A percentile compares a stretch with the other conserved stretches of the same genome.
phyloP scores from a whole-genome alignment of 106 monocot genomes.

The Allium fistulosum region DNA sequence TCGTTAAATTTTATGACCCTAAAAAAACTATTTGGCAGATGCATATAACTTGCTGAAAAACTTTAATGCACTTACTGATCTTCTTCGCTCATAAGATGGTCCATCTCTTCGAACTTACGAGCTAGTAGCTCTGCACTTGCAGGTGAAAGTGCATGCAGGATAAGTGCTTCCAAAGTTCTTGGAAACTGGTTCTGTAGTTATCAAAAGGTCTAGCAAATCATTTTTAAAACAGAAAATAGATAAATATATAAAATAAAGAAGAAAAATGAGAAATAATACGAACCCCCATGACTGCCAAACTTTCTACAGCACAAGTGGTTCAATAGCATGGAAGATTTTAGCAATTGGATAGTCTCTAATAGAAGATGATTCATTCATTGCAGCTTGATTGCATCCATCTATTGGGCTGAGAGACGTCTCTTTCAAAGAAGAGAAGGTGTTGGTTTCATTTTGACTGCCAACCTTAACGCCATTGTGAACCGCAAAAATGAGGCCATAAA shows the following conservation, averaged over 20 bases:
- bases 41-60: background rate
- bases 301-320: conserved; percentile 45
- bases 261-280: background rate
- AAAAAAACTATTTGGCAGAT: too few species aligned
- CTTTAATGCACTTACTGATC: conserved; percentile 35
- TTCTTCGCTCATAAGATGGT: too few species aligned
- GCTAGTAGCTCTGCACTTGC: too few species aligned
- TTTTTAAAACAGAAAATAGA: background rate
- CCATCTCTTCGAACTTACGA: too few species aligned
- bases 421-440: background rate
- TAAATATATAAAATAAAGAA: background rate
- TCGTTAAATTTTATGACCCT: too few species aligned
- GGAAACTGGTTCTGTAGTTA: conserved; percentile 66
- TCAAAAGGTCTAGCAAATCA: background rate
- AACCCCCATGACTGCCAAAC: conserved; percentile 10
- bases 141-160: conserved; percentile 64
- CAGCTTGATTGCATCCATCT: conserved; percentile 6
- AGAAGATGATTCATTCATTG: conserved; percentile 10
- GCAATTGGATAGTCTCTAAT: conserved; percentile 41
- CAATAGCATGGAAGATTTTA: conserved; percentile 36
- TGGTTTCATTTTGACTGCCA: conserved; percentile 17
- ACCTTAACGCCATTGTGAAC: conserved; percentile 51
- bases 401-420: conserved; percentile 3
- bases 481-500: conserved; percentile 57
- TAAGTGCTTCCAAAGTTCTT: conserved; percentile 77